Percentiles rank a stretch among this genome's conserved stretches.
Evolutionary conservation across 2,329 filamentous ascomycete species (phyloP).

Genomic region (Allantophomopsis cytisporea): DNA sequence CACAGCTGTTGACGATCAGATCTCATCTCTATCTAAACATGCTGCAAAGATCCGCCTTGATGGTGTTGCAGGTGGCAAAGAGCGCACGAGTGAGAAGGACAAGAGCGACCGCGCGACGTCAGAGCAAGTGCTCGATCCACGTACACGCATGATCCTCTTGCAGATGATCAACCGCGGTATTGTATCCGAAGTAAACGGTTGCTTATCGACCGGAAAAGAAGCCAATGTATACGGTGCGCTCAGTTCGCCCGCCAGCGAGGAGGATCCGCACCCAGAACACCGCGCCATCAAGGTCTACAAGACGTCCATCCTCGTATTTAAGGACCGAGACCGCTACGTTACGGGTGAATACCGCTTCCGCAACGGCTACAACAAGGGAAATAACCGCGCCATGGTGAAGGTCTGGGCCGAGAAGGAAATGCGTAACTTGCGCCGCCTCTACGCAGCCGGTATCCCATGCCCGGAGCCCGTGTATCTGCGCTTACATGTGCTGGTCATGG

Average conservation of each 20-base stretch:
- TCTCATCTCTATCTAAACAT: constrained; percentile 72
- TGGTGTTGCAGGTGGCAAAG: constrained; percentile 23
- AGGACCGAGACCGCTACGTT: constrained; percentile 93
- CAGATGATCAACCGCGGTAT: constrained; percentile 91
- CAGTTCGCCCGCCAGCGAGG: constrained; percentile 37
- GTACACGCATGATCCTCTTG: constrained; percentile 88
- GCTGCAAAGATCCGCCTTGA: constrained; percentile 76
- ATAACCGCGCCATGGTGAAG: constrained; percentile 94
- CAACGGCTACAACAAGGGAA: constrained; percentile 83
- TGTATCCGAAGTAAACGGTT: constrained; percentile 85
- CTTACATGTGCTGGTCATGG: constrained; percentile 92
- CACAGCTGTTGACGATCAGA: constrained; percentile 74
- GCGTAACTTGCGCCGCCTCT: constrained; percentile 76
- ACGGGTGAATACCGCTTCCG: constrained; percentile 88
- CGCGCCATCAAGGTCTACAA: constrained; percentile 98
- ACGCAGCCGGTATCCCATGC: constrained; percentile 75
- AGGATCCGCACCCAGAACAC: constrained; percentile 40
- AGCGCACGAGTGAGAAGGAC: constrained; percentile 55
- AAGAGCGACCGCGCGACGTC: constrained; percentile 87
- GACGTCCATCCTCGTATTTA: constrained; percentile 94
- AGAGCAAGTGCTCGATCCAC: constrained; percentile 87
- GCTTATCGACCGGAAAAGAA: constrained; percentile 93
- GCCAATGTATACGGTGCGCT: constrained; percentile 95
- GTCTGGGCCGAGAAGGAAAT: constrained; percentile 99
- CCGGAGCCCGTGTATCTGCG: constrained; percentile 83